phyloP scores from a whole-genome alignment of 2,329 filamentous ascomycete species.

The Malbranchea cinnamomea region DNA sequence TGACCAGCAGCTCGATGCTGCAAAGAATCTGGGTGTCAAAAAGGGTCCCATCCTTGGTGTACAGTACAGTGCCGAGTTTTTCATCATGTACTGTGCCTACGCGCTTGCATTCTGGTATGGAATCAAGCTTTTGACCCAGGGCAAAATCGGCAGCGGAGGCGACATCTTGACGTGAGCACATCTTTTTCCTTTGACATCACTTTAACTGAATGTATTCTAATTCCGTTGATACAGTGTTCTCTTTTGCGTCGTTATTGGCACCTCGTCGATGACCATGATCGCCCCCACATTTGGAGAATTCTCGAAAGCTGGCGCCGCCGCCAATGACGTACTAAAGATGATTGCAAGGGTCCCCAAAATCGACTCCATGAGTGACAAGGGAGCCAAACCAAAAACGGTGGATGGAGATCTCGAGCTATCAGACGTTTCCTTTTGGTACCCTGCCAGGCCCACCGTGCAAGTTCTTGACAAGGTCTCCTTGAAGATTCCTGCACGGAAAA shows the following conservation, averaged over 20 bases:
- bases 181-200: conserved; percentile 6
- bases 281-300: conserved; percentile 28
- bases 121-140: conserved; percentile 14
- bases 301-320: conserved; percentile 28
- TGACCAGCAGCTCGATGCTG: conserved; percentile 13
- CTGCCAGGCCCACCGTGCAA: conserved; percentile 28
- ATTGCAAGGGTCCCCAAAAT: conserved; percentile 28
- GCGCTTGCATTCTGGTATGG: conserved; percentile 23
- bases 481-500: conserved; percentile 31
- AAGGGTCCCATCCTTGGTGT: conserved; percentile 17
- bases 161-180: conserved; percentile 14
- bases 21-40: conserved; percentile 15
- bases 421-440: conserved; percentile 33
- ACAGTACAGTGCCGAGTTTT: conserved; percentile 18
- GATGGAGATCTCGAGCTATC: conserved; percentile 25
- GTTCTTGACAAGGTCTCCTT: conserved; percentile 31
- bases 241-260: conserved; percentile 21
- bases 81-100: conserved; percentile 20
- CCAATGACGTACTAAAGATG: conserved; percentile 22
- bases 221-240: conserved; percentile 11
- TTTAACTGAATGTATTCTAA: conserved; percentile 3
- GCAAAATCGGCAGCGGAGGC: conserved; percentile 13
- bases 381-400: conserved; percentile 13
- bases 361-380: conserved; percentile 20
- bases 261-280: conserved; percentile 24